Evolutionary conservation across 2,329 filamentous ascomycete genomes (phyloP), one percentile per base, ranked within the genome.

Genomic region (Ophiostoma ips): DNA sequence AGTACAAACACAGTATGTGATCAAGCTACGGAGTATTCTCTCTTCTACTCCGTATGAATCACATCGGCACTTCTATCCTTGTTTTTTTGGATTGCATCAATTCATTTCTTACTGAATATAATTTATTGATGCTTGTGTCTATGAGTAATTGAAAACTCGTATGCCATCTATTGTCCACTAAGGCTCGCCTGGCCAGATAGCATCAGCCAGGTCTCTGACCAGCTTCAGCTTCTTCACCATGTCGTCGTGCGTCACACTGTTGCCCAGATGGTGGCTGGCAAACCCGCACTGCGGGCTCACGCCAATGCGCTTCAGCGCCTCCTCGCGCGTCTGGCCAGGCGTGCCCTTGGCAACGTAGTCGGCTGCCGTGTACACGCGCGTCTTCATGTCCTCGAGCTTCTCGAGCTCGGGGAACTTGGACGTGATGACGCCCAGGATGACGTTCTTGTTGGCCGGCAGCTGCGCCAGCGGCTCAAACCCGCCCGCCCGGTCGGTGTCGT

Each of bases 151-250:
- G n/a, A n/a, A n/a, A n/a, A n/a, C n/a, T n/a, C n/a, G n/a, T n/a
- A n/a, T n/a, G n/a, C n/a, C n/a, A n/a, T n/a, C n/a, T n/a, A n/a
- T n/a, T n/a, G n/a, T n/a, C n/a, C n/a, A n/a, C 24, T 18, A 61
- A 3, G 59, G 58, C 55, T 61, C 55, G 9, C 56, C 56, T 1
- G 58, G 57, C 83, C 83, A 87, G 36, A 87, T 70, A 50, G 77
- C 72, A 58, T 79, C 71, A 5, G 82, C 81, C 56, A 87, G 72
- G 47, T 76, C 71, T 52, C 78, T 73, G 31, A 86, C 82, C 52
- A 87, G 67, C 66, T 77, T 72, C 58, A 87, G 64, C 69, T 86
- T 87, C 58, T 72, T 76, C 64, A 79, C 72, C 82, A 86, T 86
- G 57, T 79, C 81, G 34, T 82, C 73, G 58, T 75, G 73, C 2